Evolutionary conservation across 1,284 basidiomycete species (phyloP).

Genomic region (Microstroma glucosiphilum): DNA sequence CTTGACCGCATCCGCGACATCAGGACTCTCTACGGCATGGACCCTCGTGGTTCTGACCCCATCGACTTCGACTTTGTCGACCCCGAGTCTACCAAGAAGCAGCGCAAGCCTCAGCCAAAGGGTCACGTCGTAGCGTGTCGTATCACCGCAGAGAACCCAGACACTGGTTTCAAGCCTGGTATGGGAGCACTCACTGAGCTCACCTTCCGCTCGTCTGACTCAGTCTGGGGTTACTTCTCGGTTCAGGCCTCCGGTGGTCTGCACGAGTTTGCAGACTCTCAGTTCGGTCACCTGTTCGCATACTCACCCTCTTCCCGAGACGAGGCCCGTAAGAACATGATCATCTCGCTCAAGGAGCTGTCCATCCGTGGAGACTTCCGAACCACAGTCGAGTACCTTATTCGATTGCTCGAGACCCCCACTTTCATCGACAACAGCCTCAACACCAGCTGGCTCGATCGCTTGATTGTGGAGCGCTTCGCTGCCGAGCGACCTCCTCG

Average conservation of each 20-base stretch:
- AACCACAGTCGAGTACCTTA: slow-evolving; percentile 88
- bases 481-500: slow-evolving; percentile 93
- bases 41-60: slow-evolving; percentile 33
- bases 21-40: slow-evolving; percentile 78
- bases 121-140: slow-evolving; percentile 98
- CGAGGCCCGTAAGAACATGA: slow-evolving; percentile 98
- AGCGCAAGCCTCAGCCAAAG: slow-evolving; percentile 92
- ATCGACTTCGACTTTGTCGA: slow-evolving; percentile 91
- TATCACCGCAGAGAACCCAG: slow-evolving; percentile 98
- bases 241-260: slow-evolving; percentile 90
- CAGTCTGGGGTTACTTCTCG: slow-evolving; percentile 90
- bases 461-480: slow-evolving; percentile 86
- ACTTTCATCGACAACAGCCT: slow-evolving; percentile 96
- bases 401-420: slow-evolving; percentile 92
- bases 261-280: slow-evolving; percentile 78
- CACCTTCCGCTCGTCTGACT: slow-evolving; percentile 95
- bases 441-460: slow-evolving; percentile 98
- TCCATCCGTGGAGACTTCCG: slow-evolving; percentile 98
- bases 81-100: slow-evolving; percentile 76
- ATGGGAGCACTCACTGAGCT: slow-evolving; percentile 94
- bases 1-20: slow-evolving; percentile 94
- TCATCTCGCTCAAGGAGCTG: slow-evolving; percentile 94
- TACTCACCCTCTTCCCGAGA: slow-evolving; percentile 85
- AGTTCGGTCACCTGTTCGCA: slow-evolving; percentile 96
- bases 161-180: slow-evolving; percentile 99